Percentiles rank a stretch among this genome's conserved stretches.
Conservation (phyloP, 78 protist genomes). For the Cyanophora paradoxa region DNA sequence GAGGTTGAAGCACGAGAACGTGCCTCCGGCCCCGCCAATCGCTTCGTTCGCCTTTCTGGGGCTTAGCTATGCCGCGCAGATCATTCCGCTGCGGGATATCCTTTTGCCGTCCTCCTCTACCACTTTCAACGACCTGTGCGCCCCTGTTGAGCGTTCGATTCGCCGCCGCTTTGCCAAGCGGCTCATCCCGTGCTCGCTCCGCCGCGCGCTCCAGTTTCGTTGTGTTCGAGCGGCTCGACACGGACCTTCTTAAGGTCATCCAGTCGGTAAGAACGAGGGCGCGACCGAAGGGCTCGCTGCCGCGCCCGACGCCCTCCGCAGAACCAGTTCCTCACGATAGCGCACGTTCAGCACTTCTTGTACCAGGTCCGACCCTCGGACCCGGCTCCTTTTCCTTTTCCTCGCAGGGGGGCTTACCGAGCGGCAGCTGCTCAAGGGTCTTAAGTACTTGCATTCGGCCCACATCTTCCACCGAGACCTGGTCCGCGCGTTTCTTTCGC, state of each 20-base stretch:
- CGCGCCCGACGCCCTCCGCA: no score
- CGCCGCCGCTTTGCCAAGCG: not conserved
- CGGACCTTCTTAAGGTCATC: slow-evolving; percentile 38
- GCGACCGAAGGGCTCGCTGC: no score
- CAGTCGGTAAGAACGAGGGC: slow-evolving; percentile 2
- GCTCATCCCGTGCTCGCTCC: not conserved
- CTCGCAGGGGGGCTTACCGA: no score
- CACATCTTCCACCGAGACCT: slow-evolving; percentile 36
- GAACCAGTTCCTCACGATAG: slow-evolving; percentile 11
- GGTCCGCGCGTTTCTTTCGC: not conserved
- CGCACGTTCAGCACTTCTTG: slow-evolving; percentile 26
- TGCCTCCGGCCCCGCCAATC: no score
- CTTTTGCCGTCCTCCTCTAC: not conserved
- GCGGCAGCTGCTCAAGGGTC: slow-evolving; percentile 15
- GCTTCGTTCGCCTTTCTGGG: not conserved
- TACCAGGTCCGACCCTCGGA: slow-evolving; percentile 40
- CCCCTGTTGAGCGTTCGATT: no score
- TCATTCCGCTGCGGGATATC: not conserved
- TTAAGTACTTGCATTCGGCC: slow-evolving; percentile 44
- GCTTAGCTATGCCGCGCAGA: not conserved
- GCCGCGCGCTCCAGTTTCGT: not conserved
- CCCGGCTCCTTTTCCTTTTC: not conserved
- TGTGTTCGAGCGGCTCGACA: slow-evolving; percentile 30
- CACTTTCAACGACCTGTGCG: not conserved
- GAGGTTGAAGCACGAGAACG: slow-evolving; percentile 45